A percentile compares a stretch with the other conserved stretches of the same genome.
Evolutionary conservation across 768 basidiomycete genomes (phyloP).

Genomic region (Suillus fuscotomentosus): DNA sequence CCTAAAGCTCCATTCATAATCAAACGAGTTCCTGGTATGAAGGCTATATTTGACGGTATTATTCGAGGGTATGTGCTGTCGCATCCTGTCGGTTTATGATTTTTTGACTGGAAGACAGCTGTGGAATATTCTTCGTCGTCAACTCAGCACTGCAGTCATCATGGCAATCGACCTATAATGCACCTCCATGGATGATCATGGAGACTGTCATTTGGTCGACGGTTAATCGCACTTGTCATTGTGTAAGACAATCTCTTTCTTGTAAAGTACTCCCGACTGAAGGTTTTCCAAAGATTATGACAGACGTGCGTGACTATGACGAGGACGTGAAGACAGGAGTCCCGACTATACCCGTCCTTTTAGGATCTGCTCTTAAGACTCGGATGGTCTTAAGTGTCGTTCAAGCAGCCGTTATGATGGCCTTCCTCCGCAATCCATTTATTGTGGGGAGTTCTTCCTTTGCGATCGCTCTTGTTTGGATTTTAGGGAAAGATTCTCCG

Average conservation of each 20-base stretch:
- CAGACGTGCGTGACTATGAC: background rate
- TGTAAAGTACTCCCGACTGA: background rate
- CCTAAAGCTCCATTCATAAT: background rate
- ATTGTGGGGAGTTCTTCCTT: background rate
- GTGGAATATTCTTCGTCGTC: background rate
- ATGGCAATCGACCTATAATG: background rate
- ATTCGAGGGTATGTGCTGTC: background rate
- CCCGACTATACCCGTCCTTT: background rate
- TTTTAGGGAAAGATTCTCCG: background rate
- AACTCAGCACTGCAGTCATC: background rate
- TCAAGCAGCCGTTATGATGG: background rate
- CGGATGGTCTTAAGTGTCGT: background rate
- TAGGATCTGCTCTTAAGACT: background rate
- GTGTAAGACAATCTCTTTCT: background rate
- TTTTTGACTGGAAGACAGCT: background rate
- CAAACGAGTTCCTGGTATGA: background rate
- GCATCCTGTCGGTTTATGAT: background rate
- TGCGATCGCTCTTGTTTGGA: background rate
- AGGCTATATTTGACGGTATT: background rate
- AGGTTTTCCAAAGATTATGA: background rate
- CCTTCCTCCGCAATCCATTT: background rate
- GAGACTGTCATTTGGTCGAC: background rate
- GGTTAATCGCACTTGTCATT: background rate
- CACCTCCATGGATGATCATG: background rate
- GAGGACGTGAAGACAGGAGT: background rate